Evolutionary conservation across 2,329 filamentous ascomycete genomes (phyloP).

Genomic region (Podosphaera fusca): DNA sequence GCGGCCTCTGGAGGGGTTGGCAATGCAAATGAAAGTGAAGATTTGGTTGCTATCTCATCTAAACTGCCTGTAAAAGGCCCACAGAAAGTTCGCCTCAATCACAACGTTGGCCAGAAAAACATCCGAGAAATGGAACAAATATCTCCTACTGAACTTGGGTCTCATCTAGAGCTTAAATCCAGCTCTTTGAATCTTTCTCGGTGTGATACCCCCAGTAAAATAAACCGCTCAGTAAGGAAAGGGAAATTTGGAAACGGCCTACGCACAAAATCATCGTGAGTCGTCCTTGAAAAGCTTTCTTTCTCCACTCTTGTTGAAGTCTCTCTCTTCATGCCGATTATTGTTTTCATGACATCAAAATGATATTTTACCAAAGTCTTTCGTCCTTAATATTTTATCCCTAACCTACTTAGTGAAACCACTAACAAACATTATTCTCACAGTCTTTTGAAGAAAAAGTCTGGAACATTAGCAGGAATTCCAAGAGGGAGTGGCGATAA

Average conservation of each 20-base stretch:
- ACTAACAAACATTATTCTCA: neutral
- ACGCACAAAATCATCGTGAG: constrained; percentile 48
- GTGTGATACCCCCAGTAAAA: constrained; percentile 33
- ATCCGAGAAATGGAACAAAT: constrained; percentile 30
- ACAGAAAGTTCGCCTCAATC: constrained; percentile 10
- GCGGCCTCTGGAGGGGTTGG: constrained; percentile 3
- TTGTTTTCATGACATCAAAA: too few relatives aligned
- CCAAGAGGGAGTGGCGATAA: constrained; percentile 41
- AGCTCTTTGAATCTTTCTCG: constrained; percentile 29
- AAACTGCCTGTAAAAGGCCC: constrained; percentile 2
- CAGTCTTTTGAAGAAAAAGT: constrained; percentile 55
- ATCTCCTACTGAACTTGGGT: constrained; percentile 28
- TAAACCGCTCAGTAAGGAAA: constrained; percentile 31
- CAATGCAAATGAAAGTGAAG: constrained; percentile 9
- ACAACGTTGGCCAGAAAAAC: constrained; percentile 3
- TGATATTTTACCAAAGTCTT: too few relatives aligned
- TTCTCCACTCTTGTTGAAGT: too few relatives aligned
- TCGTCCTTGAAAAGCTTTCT: constrained; percentile 14
- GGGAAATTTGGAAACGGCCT: constrained; percentile 29
- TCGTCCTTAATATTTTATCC: neutral
- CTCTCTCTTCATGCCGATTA: too few relatives aligned
- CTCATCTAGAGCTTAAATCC: constrained; percentile 21
- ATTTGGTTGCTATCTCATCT: constrained; percentile 7
- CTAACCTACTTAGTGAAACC: neutral
- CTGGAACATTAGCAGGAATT: constrained; percentile 41